Evolutionary conservation across 257 asterid genomes (phyloP), one percentile per base, ranked within the genome.

Genomic region (Solanum paucissectum): DNA sequence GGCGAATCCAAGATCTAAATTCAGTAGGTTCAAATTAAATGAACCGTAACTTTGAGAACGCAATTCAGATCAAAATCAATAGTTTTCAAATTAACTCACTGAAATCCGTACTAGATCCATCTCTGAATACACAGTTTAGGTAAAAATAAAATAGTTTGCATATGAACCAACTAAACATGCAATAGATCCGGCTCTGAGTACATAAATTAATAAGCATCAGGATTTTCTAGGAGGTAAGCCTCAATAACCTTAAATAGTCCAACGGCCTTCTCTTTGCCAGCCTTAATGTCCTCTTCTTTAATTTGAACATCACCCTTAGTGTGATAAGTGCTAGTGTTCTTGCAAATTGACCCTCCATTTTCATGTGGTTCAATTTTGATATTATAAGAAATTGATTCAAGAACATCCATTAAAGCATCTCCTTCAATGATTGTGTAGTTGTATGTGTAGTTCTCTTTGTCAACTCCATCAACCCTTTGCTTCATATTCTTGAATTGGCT

Each of bases 391-490:
- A 93, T 89, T 6, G 90, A 88, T 58, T 94, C 96, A 1, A 94
- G 87, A 37, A 76, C 90, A 34, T 66, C 94, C 23, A 21, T 72
- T 16, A 93, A 84, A 2, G 84, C 91, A 83, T 94, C 94, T 21
- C 95, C 97, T 84, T 94, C 94, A 7, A 91, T 87, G 76, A 94
- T 64, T 7, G 60, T 88, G 91, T 92, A 93, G 12, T 86, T 92
- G 91, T 79, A 90, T 4, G 86, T 72, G 66, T 84, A 87, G 21
- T 90, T 92, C 32, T 88, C 88, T 85, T 92, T 92, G 83, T 94
- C 95, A 23, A 94, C 18, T 3, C 34, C 90, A 7, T 90, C 94
- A 3, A 94, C 91, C 7, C 86, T 84, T 12, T 94, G 95, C 89
- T 92, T 94, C 90, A 88, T 83, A 49, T 71, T 87, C 90, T 93